Base-by-base conservation (phyloP, 208 protist genomes). In the Leishmania lainsoni region DNA sequence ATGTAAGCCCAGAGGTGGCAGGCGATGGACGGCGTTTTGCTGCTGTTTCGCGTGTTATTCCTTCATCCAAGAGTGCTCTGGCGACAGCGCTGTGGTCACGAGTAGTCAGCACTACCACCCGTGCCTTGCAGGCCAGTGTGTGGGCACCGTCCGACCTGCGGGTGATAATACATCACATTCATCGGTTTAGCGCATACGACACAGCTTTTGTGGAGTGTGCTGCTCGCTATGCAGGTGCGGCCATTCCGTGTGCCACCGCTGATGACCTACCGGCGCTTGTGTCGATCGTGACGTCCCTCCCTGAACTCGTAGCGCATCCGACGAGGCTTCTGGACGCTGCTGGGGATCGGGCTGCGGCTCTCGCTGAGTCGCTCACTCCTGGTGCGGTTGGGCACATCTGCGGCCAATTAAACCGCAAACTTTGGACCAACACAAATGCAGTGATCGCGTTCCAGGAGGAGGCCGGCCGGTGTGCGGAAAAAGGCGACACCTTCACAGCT, bases 381-480 rank as follows among this genome's bases (percentile, higher is more conserved):
- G 86, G 80, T 14, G 78, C 78, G 22, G 84, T 92, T 73, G 91
- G 90, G 2, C 83, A 88, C 61, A 79, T 94, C 5, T 91, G 90
- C 58, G 78, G 81, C 0, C 84, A 90, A 69, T 61, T 94, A 16
- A 95, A 95, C 80, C 87, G 88, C 51, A 26, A 86, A 54, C 79
- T 74, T 70, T 84, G 82, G 35, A 56, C 59, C 8, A 84, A 94
- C 76, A 84, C 48, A 3, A 72, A 86, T 5, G 74, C 93, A 54
- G 91, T 87, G 16, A 79, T 89, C 29, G 83, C 85, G 29, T 78
- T 97, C 52, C 90, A 94, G 72, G 87, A 88, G 65, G 85, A 93
- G 76, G 90, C 89, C 12, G 87, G 89, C 79, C 85, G 91, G 35
- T 82, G 95, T 54, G 92, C 91, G 14, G 91, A 95, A 78, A 82